Base-by-base conservation (phyloP, 176 grass and related monocot species). In the Triticum timopheevii region DNA sequence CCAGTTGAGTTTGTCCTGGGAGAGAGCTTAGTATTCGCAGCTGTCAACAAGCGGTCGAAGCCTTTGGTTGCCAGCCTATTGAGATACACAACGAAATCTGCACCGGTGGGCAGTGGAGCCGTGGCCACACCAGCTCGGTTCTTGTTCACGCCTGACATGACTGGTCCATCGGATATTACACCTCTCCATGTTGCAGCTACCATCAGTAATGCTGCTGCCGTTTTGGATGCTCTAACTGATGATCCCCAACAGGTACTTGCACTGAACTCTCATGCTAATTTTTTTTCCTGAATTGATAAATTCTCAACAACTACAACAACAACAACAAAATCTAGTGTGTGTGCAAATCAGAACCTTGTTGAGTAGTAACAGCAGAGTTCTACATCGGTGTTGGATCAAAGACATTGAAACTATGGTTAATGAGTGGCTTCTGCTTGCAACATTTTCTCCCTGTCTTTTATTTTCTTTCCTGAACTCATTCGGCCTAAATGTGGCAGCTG, bases 141-240 rank as follows among this genome's bases (percentile, higher is more conserved):
- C 65, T 67, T 97, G 25, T 97, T 97, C 79, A 90, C 81, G 65
- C 94, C 94, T 78, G 90, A 88, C 65, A 70, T 87, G 82, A 69
- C 74, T 71, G 87, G 87, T 28, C 64, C 80, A 13, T 86, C 87
- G 78, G 88, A 87, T 68, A 80, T 93, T 34, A 96, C 94, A 17
- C 92, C 94, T 85, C 91, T 97, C 83, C 94, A 97, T 86, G 61
- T 86, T 77, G 94, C 92, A 65, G 92, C 94, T 23, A 82, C 85
- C 58, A 90, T 84, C 38, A 89, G 45, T 66, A 82, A 89, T 75
- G 82, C 79, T 78, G 77, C 79, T 78, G 73, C 38, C 70, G 76
- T 97, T 89, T 84, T 97, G 42, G 89, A 97, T 92, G 92, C 92
- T 80, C 84, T 97, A 79, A 97, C 83, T 78, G 85, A 92, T 83